Percentiles rank a stretch among this genome's conserved stretches.
Conservation (phyloP, 257 asterid species). For the Nicotiana benthamiana region DNA sequence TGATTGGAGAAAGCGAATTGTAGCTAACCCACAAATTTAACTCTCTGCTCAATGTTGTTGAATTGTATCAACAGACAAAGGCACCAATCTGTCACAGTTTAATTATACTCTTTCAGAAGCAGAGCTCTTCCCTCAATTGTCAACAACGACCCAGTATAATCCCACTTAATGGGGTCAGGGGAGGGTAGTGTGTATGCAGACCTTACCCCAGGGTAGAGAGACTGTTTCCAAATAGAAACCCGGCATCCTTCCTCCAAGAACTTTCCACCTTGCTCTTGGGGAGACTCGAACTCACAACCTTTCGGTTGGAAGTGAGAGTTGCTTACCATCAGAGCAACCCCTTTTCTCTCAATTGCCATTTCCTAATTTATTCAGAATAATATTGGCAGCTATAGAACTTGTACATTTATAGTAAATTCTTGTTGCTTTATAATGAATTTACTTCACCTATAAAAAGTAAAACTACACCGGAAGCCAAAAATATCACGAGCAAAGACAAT, state of each 20-base stretch:
- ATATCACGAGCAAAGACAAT: neutral
- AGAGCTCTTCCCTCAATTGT: neutral
- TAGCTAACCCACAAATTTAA: neutral
- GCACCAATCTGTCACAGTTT: neutral
- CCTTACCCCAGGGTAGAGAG: no score
- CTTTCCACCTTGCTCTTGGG: no score
- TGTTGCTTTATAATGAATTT: neutral
- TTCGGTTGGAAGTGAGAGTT: no score
- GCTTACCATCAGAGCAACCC: no score
- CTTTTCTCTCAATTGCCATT: neutral
- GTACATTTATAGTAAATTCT: neutral
- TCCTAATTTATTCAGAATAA: neutral
- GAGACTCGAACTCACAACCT: no score
- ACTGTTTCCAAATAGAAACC: no score
- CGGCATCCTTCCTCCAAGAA: no score
- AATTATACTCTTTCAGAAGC: neutral
- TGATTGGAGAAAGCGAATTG: neutral
- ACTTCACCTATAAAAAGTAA: neutral
- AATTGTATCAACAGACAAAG: neutral
- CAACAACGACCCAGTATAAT: no score
- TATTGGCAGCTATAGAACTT: neutral
- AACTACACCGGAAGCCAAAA: neutral
- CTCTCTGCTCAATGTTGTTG: neutral
- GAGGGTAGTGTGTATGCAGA: no score
- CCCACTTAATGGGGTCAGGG: no score